Percentiles rank a stretch among this genome's conserved stretches.
Conservation (phyloP, 2,329 filamentous ascomycete genomes). For the Calonectria honghensis region DNA sequence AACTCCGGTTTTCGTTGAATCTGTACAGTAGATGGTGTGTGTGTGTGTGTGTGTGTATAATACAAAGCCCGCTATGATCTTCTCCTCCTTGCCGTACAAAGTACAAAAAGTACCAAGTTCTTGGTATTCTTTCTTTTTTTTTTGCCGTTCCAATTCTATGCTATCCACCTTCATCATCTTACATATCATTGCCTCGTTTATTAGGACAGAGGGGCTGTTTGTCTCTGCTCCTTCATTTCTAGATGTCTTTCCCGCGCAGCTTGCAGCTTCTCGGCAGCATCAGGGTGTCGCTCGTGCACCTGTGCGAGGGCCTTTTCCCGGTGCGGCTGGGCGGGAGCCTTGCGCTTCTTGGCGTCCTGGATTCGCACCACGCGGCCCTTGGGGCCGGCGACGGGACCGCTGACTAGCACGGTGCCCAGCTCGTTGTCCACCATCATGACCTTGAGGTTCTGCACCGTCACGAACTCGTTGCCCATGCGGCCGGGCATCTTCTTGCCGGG, state of each 20-base stretch:
- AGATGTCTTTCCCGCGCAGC: conserved; percentile 70
- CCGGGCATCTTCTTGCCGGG: conserved; percentile 99
- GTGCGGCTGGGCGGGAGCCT: conserved; percentile 70
- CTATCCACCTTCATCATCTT: conserved; percentile 59
- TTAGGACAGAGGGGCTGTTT: conserved; percentile 51
- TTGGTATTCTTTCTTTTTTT: conserved; percentile 14
- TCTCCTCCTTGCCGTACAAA: conserved; percentile 48
- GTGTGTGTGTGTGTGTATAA: conserved; percentile 63
- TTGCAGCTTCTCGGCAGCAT: conserved; percentile 67
- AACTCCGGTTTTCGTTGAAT: conserved; percentile 55
- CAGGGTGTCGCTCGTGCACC: conserved; percentile 68
- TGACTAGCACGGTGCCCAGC: conserved; percentile 91
- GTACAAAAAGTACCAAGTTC: conserved; percentile 41
- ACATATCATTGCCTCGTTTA: conserved; percentile 46
- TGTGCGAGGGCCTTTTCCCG: conserved; percentile 66
- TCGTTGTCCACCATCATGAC: conserved; percentile 91
- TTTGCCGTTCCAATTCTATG: conserved; percentile 44
- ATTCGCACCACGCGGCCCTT: conserved; percentile 90
- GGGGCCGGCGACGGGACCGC: conserved; percentile 90
- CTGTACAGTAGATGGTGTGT: conserved; percentile 57
- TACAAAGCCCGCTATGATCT: conserved; percentile 61
- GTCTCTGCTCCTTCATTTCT: conserved; percentile 71
- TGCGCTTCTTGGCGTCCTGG: conserved; percentile 93
- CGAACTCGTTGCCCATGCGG: conserved; percentile 91
- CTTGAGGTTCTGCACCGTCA: conserved; percentile 93